Evolutionary conservation across 2,329 filamentous ascomycete genomes (phyloP), one percentile per base, ranked within the genome.

Genomic region (Aspergillus quadricinctus): DNA sequence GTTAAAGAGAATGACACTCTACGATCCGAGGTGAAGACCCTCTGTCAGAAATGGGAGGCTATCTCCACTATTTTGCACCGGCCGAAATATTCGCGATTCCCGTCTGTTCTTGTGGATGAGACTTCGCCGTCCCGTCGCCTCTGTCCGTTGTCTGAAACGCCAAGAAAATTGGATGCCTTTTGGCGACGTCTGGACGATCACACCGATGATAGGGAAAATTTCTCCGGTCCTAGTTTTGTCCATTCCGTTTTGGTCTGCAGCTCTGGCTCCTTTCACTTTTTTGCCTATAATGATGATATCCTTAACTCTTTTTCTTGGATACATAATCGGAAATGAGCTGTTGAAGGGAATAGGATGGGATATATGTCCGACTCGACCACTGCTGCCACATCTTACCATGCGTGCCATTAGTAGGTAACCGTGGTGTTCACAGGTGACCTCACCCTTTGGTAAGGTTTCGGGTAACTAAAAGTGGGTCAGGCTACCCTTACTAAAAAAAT

Each of bases 1-100:
- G 46, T 53, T 9, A 45, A 53, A 29, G 54, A 56, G 17, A 56
- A 53, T 6, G 41, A 50, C 8, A 7, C 19, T 2, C 37, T 56
- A 2, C 46, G 21, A n/a, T 27, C 45, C 8, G 50, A 56, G 54
- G 35, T 48, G 2, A 45, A 53, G 25, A 41, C 17, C 6, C 48
- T 56, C 17, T 48, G 46, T 17, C 40, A 43, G 40, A 6, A 43
- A 43, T 55, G 53, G 53, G 48, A 41, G 5, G 14, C 37, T 2
- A 51, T 55, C 37, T 25, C 50, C 9, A 27, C 53, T 28, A n/a
- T 55, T 4, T 19, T 55, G 28, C 48, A 55, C 4, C 40, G 27
- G 3, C n/a, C n/a, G 1, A n/a, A 21, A 19, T 3, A 7, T 21
- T 21, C 40, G 3, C 6, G 19, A 1, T 19, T 6, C 40, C 3